These are phyloP conservation scores for Phytophthora palmivora DNA, from an alignment of 352 stramenopile species.

Conservation along the genomic window DNA sequence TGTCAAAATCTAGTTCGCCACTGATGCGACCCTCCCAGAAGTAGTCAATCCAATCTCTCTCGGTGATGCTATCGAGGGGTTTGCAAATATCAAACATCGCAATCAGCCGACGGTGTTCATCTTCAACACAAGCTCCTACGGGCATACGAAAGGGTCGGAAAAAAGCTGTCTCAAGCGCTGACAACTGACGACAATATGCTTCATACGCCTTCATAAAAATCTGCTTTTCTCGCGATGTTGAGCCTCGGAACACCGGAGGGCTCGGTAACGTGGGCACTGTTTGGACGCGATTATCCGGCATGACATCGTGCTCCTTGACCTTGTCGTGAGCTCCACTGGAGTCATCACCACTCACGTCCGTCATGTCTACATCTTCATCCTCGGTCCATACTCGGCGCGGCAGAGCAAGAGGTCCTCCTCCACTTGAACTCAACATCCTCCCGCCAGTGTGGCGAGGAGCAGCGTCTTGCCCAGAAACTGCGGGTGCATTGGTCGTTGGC, in stretches of 20 bases:
- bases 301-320: too few relatives aligned
- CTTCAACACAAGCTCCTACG: constrained; percentile 13
- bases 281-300: constrained; percentile 1
- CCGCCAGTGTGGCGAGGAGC: too few relatives aligned
- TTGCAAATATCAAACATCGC: constrained; percentile 23
- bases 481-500: too few relatives aligned
- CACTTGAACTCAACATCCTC: too few relatives aligned
- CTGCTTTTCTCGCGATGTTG: constrained; percentile 4
- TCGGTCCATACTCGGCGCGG: neutral
- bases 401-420: constrained; percentile 1
- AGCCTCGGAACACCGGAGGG: constrained; percentile 5
- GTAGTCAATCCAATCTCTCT: constrained; percentile 14
- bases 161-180: too few relatives aligned
- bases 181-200: constrained; percentile 22
- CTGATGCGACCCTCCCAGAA: too few relatives aligned
- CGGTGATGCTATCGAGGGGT: constrained; percentile 1
- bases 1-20: constrained; percentile 18
- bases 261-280: constrained; percentile 13
- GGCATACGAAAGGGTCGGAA: constrained; percentile 12
- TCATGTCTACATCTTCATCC: neutral
- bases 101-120: constrained; percentile 13
- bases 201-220: constrained; percentile 15
- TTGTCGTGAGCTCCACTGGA: neutral
- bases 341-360: constrained; percentile 7
- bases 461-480: too few relatives aligned